Evolutionary conservation across 202 grass and related monocot species (phyloP).

Genomic region (Carex sylvatica): DNA sequence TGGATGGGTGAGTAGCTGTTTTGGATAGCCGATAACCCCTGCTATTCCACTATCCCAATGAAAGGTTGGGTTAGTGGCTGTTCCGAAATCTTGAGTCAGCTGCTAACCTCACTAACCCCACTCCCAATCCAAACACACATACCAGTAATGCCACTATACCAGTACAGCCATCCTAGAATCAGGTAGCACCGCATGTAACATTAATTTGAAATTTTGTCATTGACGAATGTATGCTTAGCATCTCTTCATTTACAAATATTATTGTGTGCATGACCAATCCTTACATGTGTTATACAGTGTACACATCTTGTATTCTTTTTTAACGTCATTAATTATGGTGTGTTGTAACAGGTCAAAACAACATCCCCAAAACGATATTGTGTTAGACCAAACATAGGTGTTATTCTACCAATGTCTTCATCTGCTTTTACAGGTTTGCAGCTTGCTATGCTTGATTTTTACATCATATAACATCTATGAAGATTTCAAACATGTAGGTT

Average conservation of each 20-base stretch:
- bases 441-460: conserved; percentile 11
- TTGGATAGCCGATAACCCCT: no score
- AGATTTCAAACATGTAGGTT: conserved; percentile 4
- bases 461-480: conserved; percentile 7
- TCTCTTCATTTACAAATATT: background rate
- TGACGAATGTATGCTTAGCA: background rate
- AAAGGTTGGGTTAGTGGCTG: no score
- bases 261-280: background rate
- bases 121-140: background rate
- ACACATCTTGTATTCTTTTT: background rate
- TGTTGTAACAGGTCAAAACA: conserved; percentile 83
- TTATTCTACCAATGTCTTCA: conserved; percentile 73
- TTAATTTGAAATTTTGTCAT: background rate
- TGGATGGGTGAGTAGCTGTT: no score
- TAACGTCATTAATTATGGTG: background rate
- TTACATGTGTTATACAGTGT: background rate
- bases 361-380: conserved; percentile 97
- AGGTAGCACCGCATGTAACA: background rate
- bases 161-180: background rate
- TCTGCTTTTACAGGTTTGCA: conserved; percentile 84
- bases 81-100: no score
- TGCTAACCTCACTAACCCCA: no score
- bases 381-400: conserved; percentile 91
- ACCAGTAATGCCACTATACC: background rate
- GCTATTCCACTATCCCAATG: no score